Base-by-base conservation (phyloP, 352 stramenopile species). In the Pythium sp. region DNA sequence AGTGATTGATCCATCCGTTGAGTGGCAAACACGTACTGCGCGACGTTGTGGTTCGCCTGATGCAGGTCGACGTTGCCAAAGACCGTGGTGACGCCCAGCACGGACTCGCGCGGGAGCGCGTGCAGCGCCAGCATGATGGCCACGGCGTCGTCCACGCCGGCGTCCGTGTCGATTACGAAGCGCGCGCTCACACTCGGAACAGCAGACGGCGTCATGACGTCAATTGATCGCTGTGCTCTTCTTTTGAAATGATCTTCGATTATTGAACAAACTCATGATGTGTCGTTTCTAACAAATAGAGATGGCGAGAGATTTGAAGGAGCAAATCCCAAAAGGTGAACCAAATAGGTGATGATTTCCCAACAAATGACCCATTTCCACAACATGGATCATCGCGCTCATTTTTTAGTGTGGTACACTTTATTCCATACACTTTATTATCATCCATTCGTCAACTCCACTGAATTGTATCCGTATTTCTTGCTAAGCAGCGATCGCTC, bases 21-120 rank as follows among this genome's bases (percentile, higher is more conserved):
- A 63, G 43, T 8, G n/a, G 11, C 7, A 15, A 30, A 18, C 9
- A 26, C 81, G 62, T 68, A 95, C 87, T 93, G 81, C 30, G 75
- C 74, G 18, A 92, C 80, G 72, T 95, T 95, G 78, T 95, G 86
- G 69, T 86, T 89, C 58, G 84, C 86, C 73, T 94, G 87, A 58
- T 86, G 81, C 54, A 95, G 57, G 62, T 91, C 78, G 43, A 95
- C 87, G 68, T 95, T 95, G 56, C 87, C 87, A 43, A 93, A 94
- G 65, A 95, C 82, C 20, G 87, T 93, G 47, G 86, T 94, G 72
- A 94, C 75, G 38, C 74, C 84, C 58, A 90, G 76, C 3, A 94
- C 75, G 14, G 80, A 70, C 18, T 85, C 79, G 26, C 61, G 62
- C 30, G 84, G 80, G 54, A 94, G 78, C 22, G 78, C 72, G 63